A percentile compares a stretch with the other conserved stretches of the same genome.
Evolutionary conservation across 2,329 filamentous ascomycete genomes (phyloP).

Genomic region (Fusarium sp.): DNA sequence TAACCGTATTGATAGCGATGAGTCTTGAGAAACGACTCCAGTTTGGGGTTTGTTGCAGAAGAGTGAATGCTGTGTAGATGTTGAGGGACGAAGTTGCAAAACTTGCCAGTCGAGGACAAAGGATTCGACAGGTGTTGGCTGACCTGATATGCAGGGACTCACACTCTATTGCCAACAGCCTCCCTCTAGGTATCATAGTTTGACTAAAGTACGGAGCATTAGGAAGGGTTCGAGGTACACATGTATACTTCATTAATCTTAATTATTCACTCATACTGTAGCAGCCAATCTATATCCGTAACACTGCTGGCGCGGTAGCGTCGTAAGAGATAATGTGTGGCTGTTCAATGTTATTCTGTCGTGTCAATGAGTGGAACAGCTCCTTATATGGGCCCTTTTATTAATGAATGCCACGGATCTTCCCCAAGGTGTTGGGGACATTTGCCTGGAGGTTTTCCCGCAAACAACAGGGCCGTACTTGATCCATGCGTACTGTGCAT

Average conservation of each 20-base stretch:
- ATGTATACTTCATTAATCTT: background rate
- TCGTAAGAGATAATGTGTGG: conserved; percentile 25
- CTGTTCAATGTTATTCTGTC: background rate
- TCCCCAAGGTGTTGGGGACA: background rate
- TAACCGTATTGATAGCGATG: background rate
- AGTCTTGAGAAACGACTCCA: background rate
- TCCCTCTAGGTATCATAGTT: background rate
- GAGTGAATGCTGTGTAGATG: background rate
- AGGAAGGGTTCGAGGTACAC: background rate
- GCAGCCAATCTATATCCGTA: conserved; percentile 21
- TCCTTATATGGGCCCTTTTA: conserved; percentile 6
- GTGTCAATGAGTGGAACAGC: conserved; percentile 17
- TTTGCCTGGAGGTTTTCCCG: conserved; percentile 12
- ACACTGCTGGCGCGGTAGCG: conserved; percentile 23
- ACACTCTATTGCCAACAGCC: background rate
- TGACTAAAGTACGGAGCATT: background rate
- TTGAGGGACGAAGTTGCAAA: background rate
- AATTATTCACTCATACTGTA: conserved; percentile 29
- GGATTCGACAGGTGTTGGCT: background rate
- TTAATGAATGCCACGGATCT: conserved; percentile 3
- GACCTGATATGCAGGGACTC: conserved; percentile 18
- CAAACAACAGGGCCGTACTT: conserved; percentile 20
- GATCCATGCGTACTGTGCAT: conserved; percentile 41
- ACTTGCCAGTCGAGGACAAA: background rate
- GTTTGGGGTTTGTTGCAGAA: background rate